Conservation (phyloP, 805 yeast species). For the Candida quercuum region DNA sequence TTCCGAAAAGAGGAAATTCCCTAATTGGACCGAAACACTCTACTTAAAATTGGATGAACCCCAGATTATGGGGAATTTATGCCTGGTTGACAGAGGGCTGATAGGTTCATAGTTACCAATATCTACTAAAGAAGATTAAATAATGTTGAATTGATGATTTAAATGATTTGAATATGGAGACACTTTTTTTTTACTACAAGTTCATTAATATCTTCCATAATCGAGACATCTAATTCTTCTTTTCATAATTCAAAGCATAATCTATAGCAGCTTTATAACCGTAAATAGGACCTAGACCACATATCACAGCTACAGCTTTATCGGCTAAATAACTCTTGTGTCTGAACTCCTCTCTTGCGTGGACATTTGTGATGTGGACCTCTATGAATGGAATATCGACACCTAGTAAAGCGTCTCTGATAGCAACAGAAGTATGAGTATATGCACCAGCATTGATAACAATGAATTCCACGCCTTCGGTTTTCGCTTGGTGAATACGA, state of each 20-base stretch:
- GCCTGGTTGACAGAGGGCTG: too few species aligned
- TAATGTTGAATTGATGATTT: too few species aligned
- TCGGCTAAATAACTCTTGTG: slow-evolving; percentile 44
- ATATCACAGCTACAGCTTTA: slow-evolving; percentile 39
- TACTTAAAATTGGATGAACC: too few species aligned
- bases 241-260: slow-evolving; percentile 21
- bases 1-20: too few species aligned
- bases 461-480: slow-evolving; percentile 32
- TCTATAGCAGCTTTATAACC: slow-evolving; percentile 26
- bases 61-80: too few species aligned
- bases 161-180: too few species aligned
- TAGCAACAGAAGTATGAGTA: slow-evolving; percentile 46
- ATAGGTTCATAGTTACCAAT: too few species aligned
- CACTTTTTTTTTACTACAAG: too few species aligned
- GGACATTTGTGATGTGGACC: slow-evolving; percentile 46
- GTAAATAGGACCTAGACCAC: slow-evolving; percentile 24
- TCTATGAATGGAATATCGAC: slow-evolving; percentile 46
- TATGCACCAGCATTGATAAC: slow-evolving; percentile 49
- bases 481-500: slow-evolving; percentile 40
- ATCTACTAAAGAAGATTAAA: too few species aligned
- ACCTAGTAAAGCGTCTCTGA: slow-evolving; percentile 44
- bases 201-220: too few species aligned
- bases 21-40: too few species aligned
- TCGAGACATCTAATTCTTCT: too few species aligned
- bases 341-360: slow-evolving; percentile 46